A percentile compares a stretch with the other conserved stretches of the same genome.
Evolutionary conservation across 768 basidiomycete species (phyloP).

Genomic region (Collybiopsis confluens): DNA sequence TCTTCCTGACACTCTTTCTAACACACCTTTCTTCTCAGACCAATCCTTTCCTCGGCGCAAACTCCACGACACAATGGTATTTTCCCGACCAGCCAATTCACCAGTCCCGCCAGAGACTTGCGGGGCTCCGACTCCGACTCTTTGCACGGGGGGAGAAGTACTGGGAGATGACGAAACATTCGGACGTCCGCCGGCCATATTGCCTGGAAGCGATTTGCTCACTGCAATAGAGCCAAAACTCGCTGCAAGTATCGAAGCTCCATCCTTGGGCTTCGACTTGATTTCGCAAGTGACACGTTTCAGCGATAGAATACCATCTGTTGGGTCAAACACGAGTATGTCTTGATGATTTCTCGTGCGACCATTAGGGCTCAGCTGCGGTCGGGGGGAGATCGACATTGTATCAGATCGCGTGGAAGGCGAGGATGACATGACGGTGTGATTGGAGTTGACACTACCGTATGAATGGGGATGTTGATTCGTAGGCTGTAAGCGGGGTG

Average conservation of each 20-base stretch:
- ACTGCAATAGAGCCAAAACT: slow-evolving; percentile 20
- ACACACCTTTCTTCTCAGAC: slow-evolving; percentile 43
- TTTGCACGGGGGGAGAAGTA: not conserved
- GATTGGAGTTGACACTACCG: slow-evolving; percentile 8
- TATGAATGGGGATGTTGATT: slow-evolving; percentile 10
- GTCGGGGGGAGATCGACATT: slow-evolving; percentile 21
- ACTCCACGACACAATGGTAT: slow-evolving; percentile 61
- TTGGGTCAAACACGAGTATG: slow-evolving; percentile 62
- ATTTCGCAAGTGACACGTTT: slow-evolving; percentile 48
- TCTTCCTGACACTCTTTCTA: slow-evolving; percentile 8
- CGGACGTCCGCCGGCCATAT: slow-evolving; percentile 24
- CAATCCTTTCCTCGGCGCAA: slow-evolving; percentile 48
- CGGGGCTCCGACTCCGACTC: not conserved
- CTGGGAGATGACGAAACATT: slow-evolving; percentile 27
- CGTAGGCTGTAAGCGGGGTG: slow-evolving; percentile 6
- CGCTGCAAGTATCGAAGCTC: slow-evolving; percentile 5
- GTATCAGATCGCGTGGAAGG: slow-evolving; percentile 18
- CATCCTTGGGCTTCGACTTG: not conserved
- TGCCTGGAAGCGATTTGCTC: slow-evolving; percentile 51
- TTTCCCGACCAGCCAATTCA: slow-evolving; percentile 35
- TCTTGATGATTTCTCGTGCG: slow-evolving; percentile 55
- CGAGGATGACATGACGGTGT: slow-evolving; percentile 15
- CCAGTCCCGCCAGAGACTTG: slow-evolving; percentile 15
- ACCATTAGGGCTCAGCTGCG: slow-evolving; percentile 23
- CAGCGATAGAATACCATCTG: slow-evolving; percentile 50